A percentile compares a stretch with the other conserved stretches of the same genome.
Evolutionary conservation across 257 asterid species (phyloP).

Genomic region (Striga asiatica): DNA sequence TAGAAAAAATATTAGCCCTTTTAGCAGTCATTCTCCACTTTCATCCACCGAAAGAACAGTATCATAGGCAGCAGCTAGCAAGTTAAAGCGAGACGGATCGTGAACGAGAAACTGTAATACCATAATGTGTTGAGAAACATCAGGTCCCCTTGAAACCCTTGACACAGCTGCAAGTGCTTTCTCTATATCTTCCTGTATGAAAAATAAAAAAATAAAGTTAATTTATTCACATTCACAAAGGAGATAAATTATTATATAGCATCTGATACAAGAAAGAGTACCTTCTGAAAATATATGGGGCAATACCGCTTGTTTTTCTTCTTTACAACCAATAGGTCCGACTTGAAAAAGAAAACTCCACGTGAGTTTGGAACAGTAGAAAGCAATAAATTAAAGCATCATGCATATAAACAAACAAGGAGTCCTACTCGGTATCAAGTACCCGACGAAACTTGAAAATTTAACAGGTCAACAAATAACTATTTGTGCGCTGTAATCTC

Average conservation of each 20-base stretch:
- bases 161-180: slow-evolving; percentile 56
- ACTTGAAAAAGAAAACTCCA: slow-evolving; percentile 35
- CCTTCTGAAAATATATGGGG: slow-evolving; percentile 91
- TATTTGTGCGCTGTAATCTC: too few species aligned
- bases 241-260: neutral
- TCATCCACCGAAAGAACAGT: neutral
- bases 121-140: slow-evolving; percentile 61
- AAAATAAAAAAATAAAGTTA: slow-evolving; percentile 1
- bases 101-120: slow-evolving; percentile 28
- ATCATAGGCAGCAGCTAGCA: neutral
- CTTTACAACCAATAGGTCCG: slow-evolving; percentile 85
- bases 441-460: too few species aligned
- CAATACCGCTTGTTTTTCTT: slow-evolving; percentile 58
- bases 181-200: slow-evolving; percentile 77
- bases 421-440: too few species aligned
- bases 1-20: too few species aligned
- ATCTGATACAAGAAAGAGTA: slow-evolving; percentile 16
- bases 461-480: too few species aligned
- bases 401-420: too few species aligned
- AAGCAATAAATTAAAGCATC: neutral
- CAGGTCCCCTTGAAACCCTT: slow-evolving; percentile 47
- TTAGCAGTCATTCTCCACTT: neutral
- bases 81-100: neutral
- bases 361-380: slow-evolving; percentile 5
- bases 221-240: neutral